Conservation (phyloP, 1,139 yeast species). For the Yamadazyma kanchanaburiensis region DNA sequence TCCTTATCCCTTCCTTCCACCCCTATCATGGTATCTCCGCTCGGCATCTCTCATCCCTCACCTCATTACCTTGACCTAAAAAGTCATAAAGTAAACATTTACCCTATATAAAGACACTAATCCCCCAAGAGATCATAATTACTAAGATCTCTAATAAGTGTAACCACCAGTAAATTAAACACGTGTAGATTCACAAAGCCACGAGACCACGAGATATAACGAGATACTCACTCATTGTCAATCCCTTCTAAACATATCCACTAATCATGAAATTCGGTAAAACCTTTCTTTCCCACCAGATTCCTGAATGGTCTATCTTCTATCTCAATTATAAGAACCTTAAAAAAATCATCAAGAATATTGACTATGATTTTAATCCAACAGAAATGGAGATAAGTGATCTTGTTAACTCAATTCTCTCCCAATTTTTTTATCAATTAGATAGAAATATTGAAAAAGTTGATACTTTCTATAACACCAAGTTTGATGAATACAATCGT, state of each 20-base stretch:
- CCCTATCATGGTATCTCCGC: too few species aligned
- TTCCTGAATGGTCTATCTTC: constrained; percentile 85
- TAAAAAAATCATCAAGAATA: constrained; percentile 70
- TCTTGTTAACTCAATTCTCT: constrained; percentile 33
- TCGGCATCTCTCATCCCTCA: too few species aligned
- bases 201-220: background rate
- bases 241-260: background rate
- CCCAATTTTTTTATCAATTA: constrained; percentile 72
- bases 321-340: constrained; percentile 85
- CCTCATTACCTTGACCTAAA: too few species aligned
- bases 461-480: constrained; percentile 71
- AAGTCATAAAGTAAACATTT: too few species aligned
- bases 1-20: too few species aligned
- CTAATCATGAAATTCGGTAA: constrained; percentile 78
- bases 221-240: background rate
- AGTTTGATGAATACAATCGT: constrained; percentile 70
- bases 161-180: background rate
- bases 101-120: too few species aligned
- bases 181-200: constrained; percentile 1
- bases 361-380: constrained; percentile 37
- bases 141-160: too few species aligned
- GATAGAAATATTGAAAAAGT: constrained; percentile 84
- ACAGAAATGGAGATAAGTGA: constrained; percentile 23
- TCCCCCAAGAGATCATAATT: too few species aligned
- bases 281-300: constrained; percentile 75